Evolutionary conservation across 306 rosid species (phyloP), one percentile per base, ranked within the genome.

Genomic region (Gillenia trifoliata): DNA sequence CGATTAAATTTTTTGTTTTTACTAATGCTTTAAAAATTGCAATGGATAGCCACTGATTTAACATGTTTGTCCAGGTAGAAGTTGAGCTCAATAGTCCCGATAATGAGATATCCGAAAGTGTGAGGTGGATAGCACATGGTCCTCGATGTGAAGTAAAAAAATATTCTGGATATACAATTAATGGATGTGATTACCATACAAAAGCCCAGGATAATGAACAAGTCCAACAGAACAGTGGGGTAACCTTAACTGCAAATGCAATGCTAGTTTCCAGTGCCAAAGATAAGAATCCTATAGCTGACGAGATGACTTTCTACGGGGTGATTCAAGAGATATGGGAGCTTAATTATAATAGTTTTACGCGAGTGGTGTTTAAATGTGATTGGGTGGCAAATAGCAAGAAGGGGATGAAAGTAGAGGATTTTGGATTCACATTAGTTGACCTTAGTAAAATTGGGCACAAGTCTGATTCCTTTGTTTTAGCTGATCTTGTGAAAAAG

Each of bases 351-450:
- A 25, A 8, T 0, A 13, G 0, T 1, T 36, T 71, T 6, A 54
- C 1, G 13, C 6, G 3, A 1, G 19, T 13, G 1, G 13, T 71
- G 1, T 55, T 71, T 56, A 31, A 36, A 6, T 56, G 64, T 71
- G 65, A 71, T 54, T 71, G 50, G 75, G 75, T 71, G 11, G 66
- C 38, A 20, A 70, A 11, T 15, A 54, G n/a, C n/a, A n/a, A 52
- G 0, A 31, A 5, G 10, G 31, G 64, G 10, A 11, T 70, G 0
- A 71, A 25, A 71, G 0, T 8, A 11, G 34, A 20, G 13, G 45
- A 71, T 31, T 56, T 71, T 31, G 65, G 54, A 0, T 5, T 71
- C n/a, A 55, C 6, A 20, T n/a, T 71, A 56, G 33, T 71, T n/a
- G 25, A 56, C 13, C 36, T 55, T 0, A 54, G 17, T 15, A 36